Conservation (phyloP, 306 rosid species). For the Acacia crassicarpa region DNA sequence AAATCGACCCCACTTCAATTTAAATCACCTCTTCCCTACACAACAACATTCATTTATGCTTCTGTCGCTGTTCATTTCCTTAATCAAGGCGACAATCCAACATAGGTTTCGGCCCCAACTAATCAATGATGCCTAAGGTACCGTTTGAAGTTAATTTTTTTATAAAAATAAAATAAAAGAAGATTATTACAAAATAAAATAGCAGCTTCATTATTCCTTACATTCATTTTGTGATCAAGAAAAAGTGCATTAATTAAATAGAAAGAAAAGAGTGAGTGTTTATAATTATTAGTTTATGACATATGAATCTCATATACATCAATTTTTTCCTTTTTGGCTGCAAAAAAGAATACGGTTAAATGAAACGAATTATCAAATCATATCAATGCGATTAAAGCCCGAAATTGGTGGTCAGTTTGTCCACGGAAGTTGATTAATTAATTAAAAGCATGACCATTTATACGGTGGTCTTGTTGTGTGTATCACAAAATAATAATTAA, state of each 20-base stretch:
- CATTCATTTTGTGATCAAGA: background rate
- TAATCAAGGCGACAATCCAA: background rate
- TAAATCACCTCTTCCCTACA: background rate
- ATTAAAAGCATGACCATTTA: background rate
- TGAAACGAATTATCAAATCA: background rate
- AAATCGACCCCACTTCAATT: conserved; percentile 11
- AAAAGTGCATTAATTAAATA: too few relatives aligned
- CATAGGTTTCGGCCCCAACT: background rate
- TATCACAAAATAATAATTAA: background rate
- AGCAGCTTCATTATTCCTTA: background rate
- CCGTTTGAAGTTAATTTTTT: background rate
- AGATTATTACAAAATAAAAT: too few relatives aligned
- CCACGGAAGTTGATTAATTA: background rate
- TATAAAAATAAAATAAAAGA: too few relatives aligned
- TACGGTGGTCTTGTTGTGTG: background rate
- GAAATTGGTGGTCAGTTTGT: background rate
- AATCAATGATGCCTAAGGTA: background rate
- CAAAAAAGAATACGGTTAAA: background rate
- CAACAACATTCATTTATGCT: background rate
- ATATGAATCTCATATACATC: background rate
- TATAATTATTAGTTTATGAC: background rate
- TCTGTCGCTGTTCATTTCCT: background rate
- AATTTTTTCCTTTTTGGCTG: too few relatives aligned
- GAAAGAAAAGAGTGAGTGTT: background rate
- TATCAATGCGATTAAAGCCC: background rate